These are phyloP conservation scores for Pythium sukuiense DNA, from an alignment of 352 stramenopile genomes.

Conservation along the genomic window DNA sequence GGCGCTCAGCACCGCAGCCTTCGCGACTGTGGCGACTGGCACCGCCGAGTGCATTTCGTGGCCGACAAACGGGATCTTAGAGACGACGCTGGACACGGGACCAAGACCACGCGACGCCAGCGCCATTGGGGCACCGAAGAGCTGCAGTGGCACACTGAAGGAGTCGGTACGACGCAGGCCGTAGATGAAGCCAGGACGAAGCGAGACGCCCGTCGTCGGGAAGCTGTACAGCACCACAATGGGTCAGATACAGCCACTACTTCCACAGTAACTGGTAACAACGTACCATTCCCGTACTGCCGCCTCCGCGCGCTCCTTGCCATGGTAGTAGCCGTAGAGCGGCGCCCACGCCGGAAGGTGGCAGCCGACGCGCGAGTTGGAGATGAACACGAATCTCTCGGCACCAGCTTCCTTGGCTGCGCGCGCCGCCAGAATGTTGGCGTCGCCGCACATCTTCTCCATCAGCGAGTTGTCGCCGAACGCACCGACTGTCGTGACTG, in stretches of 20 bases:
- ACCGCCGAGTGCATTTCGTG: slow-evolving; percentile 68
- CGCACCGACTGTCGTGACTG: slow-evolving; percentile 86
- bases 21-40: slow-evolving; percentile 67
- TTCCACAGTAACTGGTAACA: background rate
- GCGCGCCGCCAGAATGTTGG: slow-evolving; percentile 75
- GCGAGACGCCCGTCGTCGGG: slow-evolving; percentile 70
- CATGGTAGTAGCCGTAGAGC: slow-evolving; percentile 89
- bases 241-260: background rate
- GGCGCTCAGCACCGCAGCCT: slow-evolving; percentile 80
- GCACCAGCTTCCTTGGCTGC: slow-evolving; percentile 69
- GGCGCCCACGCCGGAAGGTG: slow-evolving; percentile 70
- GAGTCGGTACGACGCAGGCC: slow-evolving; percentile 69
- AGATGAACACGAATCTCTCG: slow-evolving; percentile 89
- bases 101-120: slow-evolving; percentile 60
- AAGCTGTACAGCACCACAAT: slow-evolving; percentile 37
- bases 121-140: slow-evolving; percentile 69
- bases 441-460: slow-evolving; percentile 88
- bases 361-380: slow-evolving; percentile 88
- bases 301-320: slow-evolving; percentile 85
- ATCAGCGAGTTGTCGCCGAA: slow-evolving; percentile 90
- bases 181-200: slow-evolving; percentile 91
- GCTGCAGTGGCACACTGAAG: slow-evolving; percentile 71
- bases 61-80: slow-evolving; percentile 63
- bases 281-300: slow-evolving; percentile 61
- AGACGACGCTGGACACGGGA: slow-evolving; percentile 52